Evolutionary conservation across 495 filamentous ascomycete species (phyloP).

Genomic region (Glarea lozoyensis): DNA sequence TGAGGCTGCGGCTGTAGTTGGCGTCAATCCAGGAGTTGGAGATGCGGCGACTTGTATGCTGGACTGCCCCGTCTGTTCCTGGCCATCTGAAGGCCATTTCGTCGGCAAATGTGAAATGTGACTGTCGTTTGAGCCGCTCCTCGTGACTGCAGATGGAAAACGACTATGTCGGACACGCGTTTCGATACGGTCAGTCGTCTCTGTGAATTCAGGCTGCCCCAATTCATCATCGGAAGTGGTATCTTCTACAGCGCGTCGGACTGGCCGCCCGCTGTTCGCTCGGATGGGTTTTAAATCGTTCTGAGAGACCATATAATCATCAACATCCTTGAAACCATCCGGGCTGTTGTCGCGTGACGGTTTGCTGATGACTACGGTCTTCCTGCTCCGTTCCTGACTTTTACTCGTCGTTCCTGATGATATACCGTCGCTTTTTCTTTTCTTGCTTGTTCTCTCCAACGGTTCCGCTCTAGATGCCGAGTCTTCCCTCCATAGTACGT

Average conservation of each 20-base stretch:
- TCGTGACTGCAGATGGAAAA: slow-evolving; percentile 7
- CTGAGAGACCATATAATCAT: slow-evolving; percentile 22
- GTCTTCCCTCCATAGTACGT: slow-evolving; percentile 52
- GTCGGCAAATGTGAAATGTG: not conserved
- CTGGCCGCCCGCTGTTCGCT: slow-evolving; percentile 10
- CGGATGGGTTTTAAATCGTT: slow-evolving; percentile 12
- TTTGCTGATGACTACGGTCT: not conserved
- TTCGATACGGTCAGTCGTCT: slow-evolving; percentile 18
- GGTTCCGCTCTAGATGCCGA: slow-evolving; percentile 36
- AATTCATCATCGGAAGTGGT: slow-evolving; percentile 9
- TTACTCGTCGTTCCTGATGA: slow-evolving; percentile 25
- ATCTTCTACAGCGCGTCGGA: slow-evolving; percentile 15
- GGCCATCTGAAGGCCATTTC: not conserved
- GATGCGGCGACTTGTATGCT: slow-evolving; percentile 18
- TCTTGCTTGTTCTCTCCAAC: slow-evolving; percentile 31
- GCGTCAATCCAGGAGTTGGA: not conserved
- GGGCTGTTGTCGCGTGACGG: not conserved
- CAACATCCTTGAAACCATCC: slow-evolving; percentile 21
- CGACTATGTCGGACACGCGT: slow-evolving; percentile 17
- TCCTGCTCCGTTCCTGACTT: not conserved
- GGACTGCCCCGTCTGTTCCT: no score
- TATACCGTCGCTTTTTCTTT: slow-evolving; percentile 67
- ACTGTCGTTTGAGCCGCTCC: not conserved
- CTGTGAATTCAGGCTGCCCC: slow-evolving; percentile 14
- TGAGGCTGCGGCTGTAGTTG: slow-evolving; percentile 1